phyloP scores from a whole-genome alignment of 352 stramenopile genomes.

The Globisporangium mamillatum region DNA sequence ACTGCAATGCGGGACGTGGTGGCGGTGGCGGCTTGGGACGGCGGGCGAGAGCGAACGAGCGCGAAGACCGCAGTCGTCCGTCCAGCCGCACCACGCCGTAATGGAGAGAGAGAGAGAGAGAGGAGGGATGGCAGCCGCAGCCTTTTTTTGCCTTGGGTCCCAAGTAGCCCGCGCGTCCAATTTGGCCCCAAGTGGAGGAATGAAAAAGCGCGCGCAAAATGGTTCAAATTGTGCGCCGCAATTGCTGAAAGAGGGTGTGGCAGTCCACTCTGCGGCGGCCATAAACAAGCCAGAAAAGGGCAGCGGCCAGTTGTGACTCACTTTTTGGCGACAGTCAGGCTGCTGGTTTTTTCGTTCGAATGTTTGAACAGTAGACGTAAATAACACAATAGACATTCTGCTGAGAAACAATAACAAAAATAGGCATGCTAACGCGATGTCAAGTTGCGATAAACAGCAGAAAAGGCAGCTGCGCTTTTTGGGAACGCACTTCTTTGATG shows the following conservation, averaged over 20 bases:
- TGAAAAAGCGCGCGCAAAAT: too few species aligned
- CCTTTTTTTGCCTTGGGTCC: neutral
- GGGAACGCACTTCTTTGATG: neutral
- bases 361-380: neutral
- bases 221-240: too few species aligned
- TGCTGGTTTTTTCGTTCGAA: neutral
- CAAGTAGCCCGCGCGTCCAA: too few species aligned
- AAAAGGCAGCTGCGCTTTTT: neutral
- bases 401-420: neutral
- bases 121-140: too few species aligned
- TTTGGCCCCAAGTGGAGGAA: too few species aligned
- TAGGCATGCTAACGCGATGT: neutral
- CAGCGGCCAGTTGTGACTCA: too few species aligned
- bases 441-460: neutral
- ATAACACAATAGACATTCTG: neutral
- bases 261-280: too few species aligned
- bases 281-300: too few species aligned
- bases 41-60: neutral
- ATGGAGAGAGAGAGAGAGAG: neutral
- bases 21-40: neutral
- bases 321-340: too few species aligned
- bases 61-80: neutral
- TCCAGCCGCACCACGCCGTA: neutral
- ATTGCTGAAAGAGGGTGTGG: too few species aligned
- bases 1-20: conserved; percentile 18